These are phyloP conservation scores for Blastobotrys malaysiensis DNA, from an alignment of 1,139 yeast genomes.

Conservation along the genomic window DNA sequence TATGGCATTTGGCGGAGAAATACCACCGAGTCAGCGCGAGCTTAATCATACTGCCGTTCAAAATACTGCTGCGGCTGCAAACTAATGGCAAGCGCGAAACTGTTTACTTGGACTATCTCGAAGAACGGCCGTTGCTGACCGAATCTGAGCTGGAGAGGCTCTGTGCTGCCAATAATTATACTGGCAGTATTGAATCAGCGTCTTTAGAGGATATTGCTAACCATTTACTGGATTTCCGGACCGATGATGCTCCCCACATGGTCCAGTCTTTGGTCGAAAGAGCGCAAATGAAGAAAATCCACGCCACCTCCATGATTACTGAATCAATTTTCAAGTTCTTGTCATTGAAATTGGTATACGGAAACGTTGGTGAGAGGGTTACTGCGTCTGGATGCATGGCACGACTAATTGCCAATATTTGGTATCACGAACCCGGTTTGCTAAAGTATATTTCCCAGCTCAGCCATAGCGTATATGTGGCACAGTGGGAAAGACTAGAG, in stretches of 20 bases:
- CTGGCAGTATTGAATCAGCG: not conserved
- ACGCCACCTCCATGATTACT: not conserved
- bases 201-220: not conserved
- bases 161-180: not conserved
- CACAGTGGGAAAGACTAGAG: not conserved
- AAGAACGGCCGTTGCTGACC: not conserved
- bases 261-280: slow-evolving; percentile 4
- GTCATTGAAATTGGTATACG: slow-evolving; percentile 3
- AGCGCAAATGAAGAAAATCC: not conserved
- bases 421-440: slow-evolving; percentile 4
- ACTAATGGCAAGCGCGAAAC: not conserved
- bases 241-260: not conserved
- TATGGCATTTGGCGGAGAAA: not conserved
- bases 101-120: not conserved
- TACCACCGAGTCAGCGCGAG: not conserved
- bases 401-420: slow-evolving; percentile 1
- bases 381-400: slow-evolving; percentile 3
- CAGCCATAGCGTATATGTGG: not conserved
- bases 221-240: not conserved
- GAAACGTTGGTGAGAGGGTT: not conserved
- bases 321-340: slow-evolving; percentile 4
- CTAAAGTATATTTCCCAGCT: not conserved
- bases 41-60: not conserved
- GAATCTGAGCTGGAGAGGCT: not conserved
- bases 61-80: not conserved